Evolutionary conservation across 352 stramenopile genomes (phyloP).

Genomic region (Hyaloperonospora arabidopsidis): DNA sequence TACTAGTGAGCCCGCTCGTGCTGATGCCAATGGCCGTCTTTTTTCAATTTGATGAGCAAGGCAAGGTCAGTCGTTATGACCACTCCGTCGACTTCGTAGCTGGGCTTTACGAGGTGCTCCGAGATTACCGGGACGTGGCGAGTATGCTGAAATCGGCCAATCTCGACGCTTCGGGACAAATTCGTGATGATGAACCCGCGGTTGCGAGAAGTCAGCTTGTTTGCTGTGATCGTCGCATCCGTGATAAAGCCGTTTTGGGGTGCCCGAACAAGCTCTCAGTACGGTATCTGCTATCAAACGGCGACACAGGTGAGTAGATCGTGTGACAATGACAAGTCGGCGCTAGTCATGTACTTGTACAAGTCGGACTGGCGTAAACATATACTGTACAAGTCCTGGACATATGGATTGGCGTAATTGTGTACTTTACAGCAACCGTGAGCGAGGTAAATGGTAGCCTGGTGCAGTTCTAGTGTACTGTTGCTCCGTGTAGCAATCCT

Average conservation of each 20-base stretch:
- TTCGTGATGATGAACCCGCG: slow-evolving; percentile 6
- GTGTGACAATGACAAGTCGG: background rate
- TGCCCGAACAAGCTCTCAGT: slow-evolving; percentile 19
- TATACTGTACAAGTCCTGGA: too few species aligned
- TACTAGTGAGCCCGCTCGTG: slow-evolving; percentile 11
- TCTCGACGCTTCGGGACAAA: slow-evolving; percentile 13
- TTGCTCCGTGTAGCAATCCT: too few species aligned
- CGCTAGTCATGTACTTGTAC: too few species aligned
- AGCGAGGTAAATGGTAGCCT: too few species aligned
- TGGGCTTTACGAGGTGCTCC: slow-evolving; percentile 14
- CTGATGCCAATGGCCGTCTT: slow-evolving; percentile 13
- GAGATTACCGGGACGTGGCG: slow-evolving; percentile 17
- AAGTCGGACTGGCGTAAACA: too few species aligned
- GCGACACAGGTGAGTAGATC: slow-evolving; percentile 3
- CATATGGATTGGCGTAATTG: too few species aligned
- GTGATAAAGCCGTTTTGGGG: background rate
- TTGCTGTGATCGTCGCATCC: background rate
- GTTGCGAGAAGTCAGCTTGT: background rate
- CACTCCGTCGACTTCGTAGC: slow-evolving; percentile 17
- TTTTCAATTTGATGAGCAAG: slow-evolving; percentile 26
- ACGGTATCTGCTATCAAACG: slow-evolving; percentile 17
- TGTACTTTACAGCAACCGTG: too few species aligned
- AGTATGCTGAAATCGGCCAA: slow-evolving; percentile 17
- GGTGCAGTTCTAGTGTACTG: too few species aligned
- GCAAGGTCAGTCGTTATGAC: slow-evolving; percentile 20